These are phyloP conservation scores for Aspergillus pseudoterreus DNA, from an alignment of 2,329 filamentous ascomycete genomes.

Conservation along the genomic window DNA sequence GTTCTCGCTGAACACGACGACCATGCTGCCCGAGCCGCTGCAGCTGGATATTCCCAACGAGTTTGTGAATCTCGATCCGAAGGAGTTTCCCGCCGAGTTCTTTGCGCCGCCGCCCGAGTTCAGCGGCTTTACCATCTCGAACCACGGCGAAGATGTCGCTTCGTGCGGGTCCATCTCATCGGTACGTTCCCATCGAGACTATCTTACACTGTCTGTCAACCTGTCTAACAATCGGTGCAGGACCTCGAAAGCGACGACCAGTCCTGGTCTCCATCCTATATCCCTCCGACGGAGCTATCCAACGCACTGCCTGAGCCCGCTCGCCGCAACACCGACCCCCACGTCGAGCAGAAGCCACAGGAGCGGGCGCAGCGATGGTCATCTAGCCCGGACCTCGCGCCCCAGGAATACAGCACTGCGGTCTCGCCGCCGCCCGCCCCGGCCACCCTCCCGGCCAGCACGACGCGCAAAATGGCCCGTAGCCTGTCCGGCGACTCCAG, in stretches of 20 bases:
- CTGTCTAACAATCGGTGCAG: constrained; percentile 10
- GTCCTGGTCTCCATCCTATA: constrained; percentile 25
- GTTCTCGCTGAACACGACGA: constrained; percentile 26
- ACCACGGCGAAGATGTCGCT: constrained; percentile 22
- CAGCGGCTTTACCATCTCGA: constrained; percentile 30
- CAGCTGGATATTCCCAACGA: constrained; percentile 29
- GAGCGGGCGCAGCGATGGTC: constrained; percentile 21
- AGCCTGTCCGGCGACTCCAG: constrained; percentile 25
- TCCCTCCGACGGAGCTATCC: constrained; percentile 15
- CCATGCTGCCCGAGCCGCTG: constrained; percentile 26
- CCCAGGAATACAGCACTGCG: constrained; percentile 18
- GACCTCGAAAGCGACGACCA: constrained; percentile 35
- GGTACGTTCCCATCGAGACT: constrained; percentile 8
- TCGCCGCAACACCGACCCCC: constrained; percentile 8
- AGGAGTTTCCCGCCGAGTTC: constrained; percentile 28
- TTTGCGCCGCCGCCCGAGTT: constrained; percentile 28
- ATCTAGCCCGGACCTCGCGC: constrained; percentile 26
- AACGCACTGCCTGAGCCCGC: constrained; percentile 1
- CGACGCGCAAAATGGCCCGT: constrained; percentile 21
- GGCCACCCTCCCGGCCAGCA: constrained; percentile 9
- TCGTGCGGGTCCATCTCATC: constrained; percentile 23
- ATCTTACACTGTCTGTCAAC: neutral
- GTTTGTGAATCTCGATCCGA: constrained; percentile 25
- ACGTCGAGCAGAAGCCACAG: constrained; percentile 6
- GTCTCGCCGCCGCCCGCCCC: constrained; percentile 10